Evolutionary conservation across 2,329 filamentous ascomycete genomes (phyloP).

Genomic region (Thermomyces lanuginosus): DNA sequence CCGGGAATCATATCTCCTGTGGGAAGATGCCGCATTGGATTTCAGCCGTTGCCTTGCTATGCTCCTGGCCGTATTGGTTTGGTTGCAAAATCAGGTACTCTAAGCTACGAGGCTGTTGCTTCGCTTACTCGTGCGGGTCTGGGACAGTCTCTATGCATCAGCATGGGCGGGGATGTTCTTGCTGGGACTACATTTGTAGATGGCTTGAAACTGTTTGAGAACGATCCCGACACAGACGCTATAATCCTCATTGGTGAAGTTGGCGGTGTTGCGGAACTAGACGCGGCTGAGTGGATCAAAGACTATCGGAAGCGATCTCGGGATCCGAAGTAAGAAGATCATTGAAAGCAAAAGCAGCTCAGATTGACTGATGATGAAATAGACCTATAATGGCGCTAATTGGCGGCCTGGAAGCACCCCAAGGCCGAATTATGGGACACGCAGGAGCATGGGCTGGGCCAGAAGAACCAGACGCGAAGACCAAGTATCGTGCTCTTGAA

Average conservation of each 20-base stretch:
- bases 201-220: conserved; percentile 48
- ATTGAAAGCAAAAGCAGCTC: background rate
- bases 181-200: conserved; percentile 61
- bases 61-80: conserved; percentile 54
- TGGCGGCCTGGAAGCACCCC: conserved; percentile 47
- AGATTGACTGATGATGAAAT: background rate
- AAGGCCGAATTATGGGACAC: conserved; percentile 59
- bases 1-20: conserved; percentile 64
- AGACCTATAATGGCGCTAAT: conserved; percentile 59
- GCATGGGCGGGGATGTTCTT: conserved; percentile 60
- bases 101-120: conserved; percentile 66
- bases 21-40: conserved; percentile 54
- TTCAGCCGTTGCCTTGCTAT: conserved; percentile 61
- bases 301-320: conserved; percentile 42
- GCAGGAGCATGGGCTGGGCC: conserved; percentile 55
- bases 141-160: conserved; percentile 61
- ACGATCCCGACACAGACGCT: conserved; percentile 51
- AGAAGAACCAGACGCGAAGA: conserved; percentile 46
- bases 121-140: conserved; percentile 57
- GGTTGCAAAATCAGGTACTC: conserved; percentile 62
- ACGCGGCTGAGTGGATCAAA: conserved; percentile 57
- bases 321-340: conserved; percentile 44
- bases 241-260: conserved; percentile 60
- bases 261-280: conserved; percentile 51
- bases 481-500: conserved; percentile 53